Conservation (phyloP, 768 basidiomycete species). For the Psilocybe sp. region DNA sequence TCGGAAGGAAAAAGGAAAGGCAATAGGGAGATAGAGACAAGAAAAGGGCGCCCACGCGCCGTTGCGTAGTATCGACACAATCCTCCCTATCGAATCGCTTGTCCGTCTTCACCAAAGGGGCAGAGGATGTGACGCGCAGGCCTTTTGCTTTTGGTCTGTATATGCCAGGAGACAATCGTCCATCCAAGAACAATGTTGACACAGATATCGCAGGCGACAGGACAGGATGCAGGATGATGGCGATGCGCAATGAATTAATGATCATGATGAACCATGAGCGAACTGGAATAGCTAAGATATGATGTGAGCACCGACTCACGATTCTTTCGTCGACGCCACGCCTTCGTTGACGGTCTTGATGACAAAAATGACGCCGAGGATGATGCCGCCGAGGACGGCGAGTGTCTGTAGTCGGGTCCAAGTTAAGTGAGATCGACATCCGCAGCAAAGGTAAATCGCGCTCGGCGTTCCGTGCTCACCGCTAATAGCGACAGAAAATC, state of each 20-base stretch:
- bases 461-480: too few species aligned
- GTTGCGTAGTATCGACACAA: constrained; percentile 72
- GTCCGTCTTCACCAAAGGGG: constrained; percentile 64
- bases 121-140: constrained; percentile 50
- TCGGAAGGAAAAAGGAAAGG: too few species aligned
- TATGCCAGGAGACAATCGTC: neutral
- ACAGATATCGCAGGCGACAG: neutral
- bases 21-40: too few species aligned
- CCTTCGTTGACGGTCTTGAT: constrained; percentile 37
- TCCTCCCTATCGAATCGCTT: constrained; percentile 57
- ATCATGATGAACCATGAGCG: too few species aligned
- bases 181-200: neutral
- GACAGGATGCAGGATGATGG: too few species aligned
- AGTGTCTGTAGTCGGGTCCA: constrained; percentile 54
- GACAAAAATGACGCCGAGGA: constrained; percentile 40
- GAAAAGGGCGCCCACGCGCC: constrained; percentile 34
- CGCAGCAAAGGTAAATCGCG: too few species aligned
- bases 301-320: constrained; percentile 33
- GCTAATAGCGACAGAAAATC: too few species aligned
- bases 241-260: too few species aligned
- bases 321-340: constrained; percentile 49
- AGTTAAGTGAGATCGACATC: too few species aligned
- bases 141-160: constrained; percentile 58
- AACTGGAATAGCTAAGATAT: too few species aligned
- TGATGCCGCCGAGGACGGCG: constrained; percentile 40